Evolutionary conservation across 2,329 filamentous ascomycete species (phyloP), one percentile per base, ranked within the genome.

Genomic region (Diaporthe batatas): DNA sequence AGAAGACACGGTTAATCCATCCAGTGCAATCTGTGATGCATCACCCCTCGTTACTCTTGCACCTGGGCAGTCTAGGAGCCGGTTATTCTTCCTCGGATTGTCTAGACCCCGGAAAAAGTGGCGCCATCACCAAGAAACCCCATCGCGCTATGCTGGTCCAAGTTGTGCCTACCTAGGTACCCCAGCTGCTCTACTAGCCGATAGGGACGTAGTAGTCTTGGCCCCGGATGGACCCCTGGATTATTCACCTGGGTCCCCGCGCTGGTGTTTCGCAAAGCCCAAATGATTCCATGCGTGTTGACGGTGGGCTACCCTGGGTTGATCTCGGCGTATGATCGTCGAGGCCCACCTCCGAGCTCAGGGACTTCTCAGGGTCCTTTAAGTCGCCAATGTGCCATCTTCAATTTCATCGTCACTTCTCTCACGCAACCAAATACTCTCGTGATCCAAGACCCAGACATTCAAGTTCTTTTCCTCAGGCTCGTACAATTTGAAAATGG

Each of bases 221-320:
- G 39, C 39, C n/a, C 8, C 2, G 36, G 34, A 14, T 7, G 18
- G 8, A 62, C 23, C 58, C 25, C 18, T 25, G 39, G 10, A 51
- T 16, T 44, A 6, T 49, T 51, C 3, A 3, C 59, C 29, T 51
- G 25, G 25, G 29, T 34, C 29, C 29, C 21, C 49, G 29, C 29
- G 59, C 18, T 49, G 59, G 42, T 65, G 59, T 36, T n/a, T 23
- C 21, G 59, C 59, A 65, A 29, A 7, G 29, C 6, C 59, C 59
- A 42, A 65, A 18, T 65, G 25, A 39, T 65, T 65, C 34, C 14
- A 65, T 65, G 59, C 59, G 18, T n/a, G 59, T 51, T 36, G 44
- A 42, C 23, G 14, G 21, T 49, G 36, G 29, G 44, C 59, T 3
- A 5, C 21, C 21, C 18, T 23, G 3, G 23, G 25, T 51, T 65